Percentiles rank a stretch among this genome's conserved stretches.
phyloP scores from a whole-genome alignment of 1,284 basidiomycete genomes.

The Boletellus dicymbophilus region DNA sequence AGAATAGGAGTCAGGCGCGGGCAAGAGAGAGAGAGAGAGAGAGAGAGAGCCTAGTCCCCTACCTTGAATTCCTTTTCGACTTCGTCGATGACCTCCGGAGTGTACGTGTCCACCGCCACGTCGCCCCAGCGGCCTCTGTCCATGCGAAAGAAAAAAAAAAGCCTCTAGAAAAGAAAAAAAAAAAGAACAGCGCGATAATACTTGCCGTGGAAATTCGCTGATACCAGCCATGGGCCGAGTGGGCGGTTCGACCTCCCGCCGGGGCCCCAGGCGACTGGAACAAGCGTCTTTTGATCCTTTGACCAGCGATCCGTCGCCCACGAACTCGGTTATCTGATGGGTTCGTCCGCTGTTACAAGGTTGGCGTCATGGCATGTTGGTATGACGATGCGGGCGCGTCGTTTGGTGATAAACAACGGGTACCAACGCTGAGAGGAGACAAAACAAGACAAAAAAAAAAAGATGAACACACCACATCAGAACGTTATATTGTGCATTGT shows the following conservation, averaged over 20 bases:
- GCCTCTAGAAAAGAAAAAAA: too few species aligned
- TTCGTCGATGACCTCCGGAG: background rate
- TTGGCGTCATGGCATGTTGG: too few species aligned
- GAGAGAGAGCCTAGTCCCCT: too few species aligned
- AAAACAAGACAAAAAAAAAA: too few species aligned
- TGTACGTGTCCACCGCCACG: background rate
- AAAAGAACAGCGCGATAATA: too few species aligned
- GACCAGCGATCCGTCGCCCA: slow-evolving; percentile 1
- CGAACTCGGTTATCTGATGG: slow-evolving; percentile 1
- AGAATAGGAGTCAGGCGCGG: too few species aligned
- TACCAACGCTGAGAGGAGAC: too few species aligned
- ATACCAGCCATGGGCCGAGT: slow-evolving; percentile 1
- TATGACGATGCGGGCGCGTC: too few species aligned
- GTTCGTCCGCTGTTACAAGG: slow-evolving; percentile 2
- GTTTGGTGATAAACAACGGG: background rate
- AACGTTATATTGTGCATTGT: background rate
- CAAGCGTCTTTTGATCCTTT: background rate
- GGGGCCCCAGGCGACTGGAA: too few species aligned
- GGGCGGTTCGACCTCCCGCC: background rate
- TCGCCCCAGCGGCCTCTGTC: background rate
- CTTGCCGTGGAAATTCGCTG: slow-evolving; percentile 5
- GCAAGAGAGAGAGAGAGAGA: too few species aligned
- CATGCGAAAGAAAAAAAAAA: too few species aligned
- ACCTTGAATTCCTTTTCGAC: background rate
- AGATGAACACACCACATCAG: slow-evolving; percentile 2